Conservation (phyloP, 768 basidiomycete species). For the Leucocoprinus sp. region DNA sequence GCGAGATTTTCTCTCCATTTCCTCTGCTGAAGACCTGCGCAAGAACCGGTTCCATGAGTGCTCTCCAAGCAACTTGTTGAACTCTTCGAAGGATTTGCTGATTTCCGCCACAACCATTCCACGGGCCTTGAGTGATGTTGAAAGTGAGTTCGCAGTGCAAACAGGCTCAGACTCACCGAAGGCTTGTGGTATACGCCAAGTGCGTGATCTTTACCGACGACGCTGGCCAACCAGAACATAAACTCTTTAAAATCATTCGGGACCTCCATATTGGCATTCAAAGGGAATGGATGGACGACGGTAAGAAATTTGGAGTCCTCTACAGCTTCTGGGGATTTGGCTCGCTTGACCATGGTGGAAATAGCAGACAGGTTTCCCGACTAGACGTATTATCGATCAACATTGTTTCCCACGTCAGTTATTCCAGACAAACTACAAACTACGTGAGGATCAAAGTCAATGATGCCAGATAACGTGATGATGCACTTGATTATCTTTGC, state of each 20-base stretch:
- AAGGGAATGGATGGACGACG: constrained; percentile 41
- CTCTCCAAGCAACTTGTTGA: constrained; percentile 36
- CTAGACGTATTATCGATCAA: too few species aligned
- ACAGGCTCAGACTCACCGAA: constrained; percentile 23
- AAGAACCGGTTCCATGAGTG: constrained; percentile 43
- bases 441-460: too few species aligned
- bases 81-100: constrained; percentile 26
- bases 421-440: too few species aligned
- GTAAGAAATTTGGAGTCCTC: constrained; percentile 42
- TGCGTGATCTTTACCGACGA: constrained; percentile 29
- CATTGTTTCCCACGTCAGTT: too few species aligned
- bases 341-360: constrained; percentile 29
- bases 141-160: not conserved
- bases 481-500: too few species aligned
- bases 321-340: constrained; percentile 29
- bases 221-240: constrained; percentile 40
- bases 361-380: too few species aligned
- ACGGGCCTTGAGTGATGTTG: constrained; percentile 22
- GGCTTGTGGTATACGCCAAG: constrained; percentile 42
- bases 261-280: constrained; percentile 38
- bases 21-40: constrained; percentile 28
- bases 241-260: constrained; percentile 30
- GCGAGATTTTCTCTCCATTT: constrained; percentile 27
- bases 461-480: too few species aligned
- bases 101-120: constrained; percentile 45